A percentile compares a stretch with the other conserved stretches of the same genome.
phyloP scores from a whole-genome alignment of 192 early-diverging fungal genomes.

The Coemansia brasiliensis region DNA sequence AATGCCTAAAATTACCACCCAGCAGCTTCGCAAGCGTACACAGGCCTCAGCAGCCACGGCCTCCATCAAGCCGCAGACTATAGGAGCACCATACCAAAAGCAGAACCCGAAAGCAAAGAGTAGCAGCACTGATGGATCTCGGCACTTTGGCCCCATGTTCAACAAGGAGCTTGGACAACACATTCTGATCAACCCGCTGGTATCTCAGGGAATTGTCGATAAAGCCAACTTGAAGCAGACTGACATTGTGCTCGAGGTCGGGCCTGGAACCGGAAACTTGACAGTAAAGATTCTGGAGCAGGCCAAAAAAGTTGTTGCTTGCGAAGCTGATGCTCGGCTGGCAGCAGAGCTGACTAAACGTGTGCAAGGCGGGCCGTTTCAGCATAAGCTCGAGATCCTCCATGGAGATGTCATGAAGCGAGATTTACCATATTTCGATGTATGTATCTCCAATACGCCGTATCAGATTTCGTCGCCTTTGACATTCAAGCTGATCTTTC shows the following conservation, averaged over 20 bases:
- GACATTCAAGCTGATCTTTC: constrained; percentile 92
- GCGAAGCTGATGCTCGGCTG: constrained; percentile 95
- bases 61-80: constrained; percentile 37
- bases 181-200: constrained; percentile 97
- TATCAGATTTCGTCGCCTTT: constrained; percentile 96
- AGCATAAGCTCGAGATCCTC: constrained; percentile 79
- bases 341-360: constrained; percentile 96
- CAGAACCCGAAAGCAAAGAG: constrained; percentile 15
- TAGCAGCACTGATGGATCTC: constrained; percentile 15
- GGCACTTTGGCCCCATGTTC: constrained; percentile 84
- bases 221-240: constrained; percentile 76
- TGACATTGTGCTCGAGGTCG: constrained; percentile 88
- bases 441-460: constrained; percentile 97
- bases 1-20: constrained; percentile 57
- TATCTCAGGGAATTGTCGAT: constrained; percentile 94
- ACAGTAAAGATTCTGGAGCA: constrained; percentile 90
- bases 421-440: constrained; percentile 95
- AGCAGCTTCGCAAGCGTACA: constrained; percentile 53
- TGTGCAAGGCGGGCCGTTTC: constrained; percentile 79
- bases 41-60: constrained; percentile 49
- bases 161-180: constrained; percentile 98
- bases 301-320: constrained; percentile 91
- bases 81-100: constrained; percentile 42
- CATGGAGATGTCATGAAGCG: constrained; percentile 98
- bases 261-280: constrained; percentile 98